Base-by-base conservation (phyloP, 176 grass and related monocot genomes). In the Chloris gayana region DNA sequence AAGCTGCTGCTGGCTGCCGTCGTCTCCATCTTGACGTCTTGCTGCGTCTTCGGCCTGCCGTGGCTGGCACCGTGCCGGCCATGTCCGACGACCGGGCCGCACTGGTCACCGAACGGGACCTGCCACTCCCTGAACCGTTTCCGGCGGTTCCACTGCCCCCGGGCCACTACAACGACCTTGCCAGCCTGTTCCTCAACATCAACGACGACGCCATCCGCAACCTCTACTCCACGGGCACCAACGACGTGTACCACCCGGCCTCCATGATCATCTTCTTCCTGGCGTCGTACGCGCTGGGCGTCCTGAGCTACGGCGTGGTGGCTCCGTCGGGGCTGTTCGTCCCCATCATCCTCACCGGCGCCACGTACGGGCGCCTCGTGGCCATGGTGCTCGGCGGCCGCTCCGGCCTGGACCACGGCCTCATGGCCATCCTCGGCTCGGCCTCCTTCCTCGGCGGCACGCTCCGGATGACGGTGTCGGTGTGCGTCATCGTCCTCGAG, bases 171-270 rank as follows among this genome's bases (percentile, higher is more conserved):
- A 98, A 98, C 75, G 95, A 98, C 78, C 90, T 98, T 0, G 95
- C 95, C 9, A 94, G 92, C 62, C 88, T 98, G 4, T 86, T 98
- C 30, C 91, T 98, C 71, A 93, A 92, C 86, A 94, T 87, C 78
- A 94, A 98, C 44, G 95, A 98, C 75, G 84, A 98, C 64, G 90
- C 92, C 6, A 98, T 98, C 80, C 89, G 92, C 60, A 98, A 91
- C 83, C 92, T 98, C 51, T 98, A 81, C 83, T 68, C 60, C 47
- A 94, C 87, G 3, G 92, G 92, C 70, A 86, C 84, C 71, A 87
- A 91, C 77, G 90, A 98, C 85, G 75, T 91, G 26, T 94, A 94
- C 85, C 92, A 92, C 35, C 84, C 82, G 19, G 65, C 54, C 9
- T 94, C 95, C 57, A 89, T 98, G 83, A 1, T 88, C 56, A 44